phyloP scores from a whole-genome alignment of 495 filamentous ascomycete genomes.

The Aspergillus panamensis region DNA sequence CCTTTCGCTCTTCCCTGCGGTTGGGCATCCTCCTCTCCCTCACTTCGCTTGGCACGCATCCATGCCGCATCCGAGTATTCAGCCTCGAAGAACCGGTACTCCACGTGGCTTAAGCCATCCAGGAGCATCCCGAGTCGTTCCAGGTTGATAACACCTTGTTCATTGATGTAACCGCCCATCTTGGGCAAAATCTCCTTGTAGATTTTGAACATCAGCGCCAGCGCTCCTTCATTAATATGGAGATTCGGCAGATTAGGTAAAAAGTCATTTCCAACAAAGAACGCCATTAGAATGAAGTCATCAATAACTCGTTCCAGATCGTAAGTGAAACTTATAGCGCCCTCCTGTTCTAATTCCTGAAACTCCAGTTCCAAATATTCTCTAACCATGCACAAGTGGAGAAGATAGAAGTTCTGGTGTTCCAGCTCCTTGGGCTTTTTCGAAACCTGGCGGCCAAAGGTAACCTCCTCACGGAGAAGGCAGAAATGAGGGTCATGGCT shows the following conservation, averaged over 20 bases:
- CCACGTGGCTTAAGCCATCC: conserved; percentile 77
- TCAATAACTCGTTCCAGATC: conserved; percentile 97
- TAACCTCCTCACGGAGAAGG: conserved; percentile 94
- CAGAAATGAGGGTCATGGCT: conserved; percentile 99
- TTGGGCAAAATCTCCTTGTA: conserved; percentile 89
- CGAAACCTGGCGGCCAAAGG: conserved; percentile 81
- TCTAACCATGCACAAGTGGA: conserved; percentile 95
- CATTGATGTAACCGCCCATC: conserved; percentile 94
- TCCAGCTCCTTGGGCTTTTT: conserved; percentile 93
- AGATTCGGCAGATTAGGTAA: conserved; percentile 92
- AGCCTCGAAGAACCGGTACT: conserved; percentile 86
- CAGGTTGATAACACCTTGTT: conserved; percentile 85
- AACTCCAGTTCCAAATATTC: conserved; percentile 98
- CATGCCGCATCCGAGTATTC: conserved; percentile 86
- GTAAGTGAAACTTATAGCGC: conserved; percentile 71
- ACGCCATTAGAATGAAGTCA: conserved; percentile 98
- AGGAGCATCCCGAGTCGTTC: conserved; percentile 72
- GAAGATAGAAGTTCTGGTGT: conserved; percentile 97
- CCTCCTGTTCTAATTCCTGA: conserved; percentile 81
- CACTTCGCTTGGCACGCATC: conserved; percentile 73
- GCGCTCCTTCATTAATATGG: conserved; percentile 97
- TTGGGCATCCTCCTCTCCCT: conserved; percentile 46
- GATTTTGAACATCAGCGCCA: conserved; percentile 93
- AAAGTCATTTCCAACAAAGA: conserved; percentile 99
- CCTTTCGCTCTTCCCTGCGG: conserved; percentile 56